phyloP scores from a whole-genome alignment of 1,139 yeast genomes.

The Saccharomyces hybrid region DNA sequence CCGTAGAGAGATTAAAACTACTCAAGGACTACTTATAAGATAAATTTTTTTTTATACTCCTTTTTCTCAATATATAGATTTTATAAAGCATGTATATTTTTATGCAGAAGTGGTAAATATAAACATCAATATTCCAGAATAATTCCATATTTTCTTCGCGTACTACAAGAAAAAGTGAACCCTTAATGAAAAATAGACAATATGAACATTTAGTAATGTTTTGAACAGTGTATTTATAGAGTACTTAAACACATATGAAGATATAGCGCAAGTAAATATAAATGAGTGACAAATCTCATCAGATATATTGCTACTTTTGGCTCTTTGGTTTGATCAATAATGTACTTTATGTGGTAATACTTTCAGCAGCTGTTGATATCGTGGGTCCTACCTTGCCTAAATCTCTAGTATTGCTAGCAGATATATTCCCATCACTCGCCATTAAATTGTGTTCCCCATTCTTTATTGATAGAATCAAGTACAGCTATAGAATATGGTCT shows the following conservation, averaged over 20 bases:
- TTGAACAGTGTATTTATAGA: neutral
- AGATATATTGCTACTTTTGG: conserved; percentile 55
- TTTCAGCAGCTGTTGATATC: conserved; percentile 85
- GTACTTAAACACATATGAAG: neutral
- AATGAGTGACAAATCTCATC: neutral
- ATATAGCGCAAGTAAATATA: neutral
- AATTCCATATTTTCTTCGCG: neutral
- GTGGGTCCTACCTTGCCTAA: conserved; percentile 82
- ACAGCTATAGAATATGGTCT: conserved; percentile 44
- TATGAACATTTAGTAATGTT: neutral
- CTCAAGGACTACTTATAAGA: conserved; percentile 53
- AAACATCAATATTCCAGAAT: neutral
- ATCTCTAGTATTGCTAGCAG: conserved; percentile 77
- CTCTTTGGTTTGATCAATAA: conserved; percentile 81
- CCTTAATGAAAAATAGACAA: neutral
- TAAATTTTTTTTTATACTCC: neutral
- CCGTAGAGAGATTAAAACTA: conserved; percentile 63
- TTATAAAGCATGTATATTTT: neutral
- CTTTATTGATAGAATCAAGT: conserved; percentile 59
- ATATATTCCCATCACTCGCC: conserved; percentile 72
- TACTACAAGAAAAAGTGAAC: neutral
- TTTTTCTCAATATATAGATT: neutral
- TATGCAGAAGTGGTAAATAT: neutral
- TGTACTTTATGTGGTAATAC: conserved; percentile 79
- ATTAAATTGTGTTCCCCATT: conserved; percentile 74